A percentile compares a stretch with the other conserved stretches of the same genome.
These are phyloP conservation scores for Zasmidium angulare DNA, from an alignment of 2,329 filamentous ascomycete species.

Conservation along the genomic window DNA sequence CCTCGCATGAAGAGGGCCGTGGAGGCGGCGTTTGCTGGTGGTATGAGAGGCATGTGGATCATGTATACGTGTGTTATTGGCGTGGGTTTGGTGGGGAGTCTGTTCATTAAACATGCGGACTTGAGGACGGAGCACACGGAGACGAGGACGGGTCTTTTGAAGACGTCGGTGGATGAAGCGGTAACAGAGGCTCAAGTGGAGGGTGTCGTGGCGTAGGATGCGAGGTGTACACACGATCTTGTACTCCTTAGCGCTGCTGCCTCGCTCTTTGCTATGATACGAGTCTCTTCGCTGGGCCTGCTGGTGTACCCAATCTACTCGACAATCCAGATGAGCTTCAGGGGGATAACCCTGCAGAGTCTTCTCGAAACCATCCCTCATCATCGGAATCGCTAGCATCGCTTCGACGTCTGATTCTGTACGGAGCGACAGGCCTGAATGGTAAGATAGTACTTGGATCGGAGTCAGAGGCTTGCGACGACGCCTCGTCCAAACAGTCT, in stretches of 20 bases:
- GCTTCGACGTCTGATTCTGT: no score
- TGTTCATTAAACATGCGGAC: constrained; percentile 46
- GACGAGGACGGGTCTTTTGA: constrained; percentile 48
- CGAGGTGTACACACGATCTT: constrained; percentile 3
- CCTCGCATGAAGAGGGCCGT: constrained; percentile 41
- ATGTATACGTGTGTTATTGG: constrained; percentile 46
- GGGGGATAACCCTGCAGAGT: no score
- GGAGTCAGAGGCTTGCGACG: no score
- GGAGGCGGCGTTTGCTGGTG: constrained; percentile 49
- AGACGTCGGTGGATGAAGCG: constrained; percentile 6
- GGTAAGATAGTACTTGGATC: no score
- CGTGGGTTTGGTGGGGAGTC: constrained; percentile 42
- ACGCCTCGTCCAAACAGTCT: no score
- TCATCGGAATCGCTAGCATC: no score
- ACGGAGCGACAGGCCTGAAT: no score
- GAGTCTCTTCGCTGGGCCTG: no score
- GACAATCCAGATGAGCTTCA: no score
- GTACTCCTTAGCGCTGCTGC: neutral
- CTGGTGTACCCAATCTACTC: no score
- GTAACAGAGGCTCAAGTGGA: neutral
- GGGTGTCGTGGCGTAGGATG: neutral
- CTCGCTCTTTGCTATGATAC: no score
- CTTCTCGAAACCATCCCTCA: no score
- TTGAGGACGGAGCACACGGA: constrained; percentile 53
- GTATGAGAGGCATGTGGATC: constrained; percentile 52